Evolutionary conservation across 176 grass and related monocot genomes (phyloP), one percentile per base, ranked within the genome.

Genomic region (Bonia amplexicaulis): DNA sequence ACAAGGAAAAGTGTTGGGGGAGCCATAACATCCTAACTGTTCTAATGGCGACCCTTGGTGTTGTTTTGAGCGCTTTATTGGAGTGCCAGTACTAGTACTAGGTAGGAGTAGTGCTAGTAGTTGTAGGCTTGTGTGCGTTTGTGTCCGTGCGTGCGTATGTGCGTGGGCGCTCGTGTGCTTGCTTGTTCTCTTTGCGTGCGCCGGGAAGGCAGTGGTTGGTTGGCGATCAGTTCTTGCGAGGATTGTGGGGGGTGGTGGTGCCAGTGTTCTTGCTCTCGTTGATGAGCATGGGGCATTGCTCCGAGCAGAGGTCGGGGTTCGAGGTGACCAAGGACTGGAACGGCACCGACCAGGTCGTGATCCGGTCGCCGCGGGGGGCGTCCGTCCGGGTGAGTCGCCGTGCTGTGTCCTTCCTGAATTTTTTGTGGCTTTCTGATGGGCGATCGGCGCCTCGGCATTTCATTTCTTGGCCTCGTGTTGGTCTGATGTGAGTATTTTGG

Each of bases 261-360:
- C 57, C 57, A n/a, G n/a, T 25, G 58, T 26, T 60, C 10, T 25
- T 60, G 73, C 19, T 22, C 22, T 49, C 25, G 41, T 60, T 68
- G 33, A 88, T 92, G 82, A 88, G 62, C 55, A 93, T 90, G 91
- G 91, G 82, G 29, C 85, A 77, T 52, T 79, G 71, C 72, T 60
- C 12, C 70, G 93, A 91, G 91, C 87, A 61, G 82, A 96, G 59
- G 69, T 55, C 77, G 15, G 87, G 87, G 19, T 27, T 91, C 79
- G 92, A 95, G 86, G 88, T 92, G 57, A 71, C 78, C 57, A 86
- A 87, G 77, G 89, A 89, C 76, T 90, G 89, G 88, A 94, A 86
- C 82, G 92, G 88, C 25, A 81, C 89, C 61, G 78, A 73, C 42
- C 90, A 97, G 44, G 89, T 91, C 13, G 66, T 93, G 52, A 93